These are phyloP conservation scores for Esteya vermicola DNA, from an alignment of 2,329 filamentous ascomycete genomes.

Conservation along the genomic window DNA sequence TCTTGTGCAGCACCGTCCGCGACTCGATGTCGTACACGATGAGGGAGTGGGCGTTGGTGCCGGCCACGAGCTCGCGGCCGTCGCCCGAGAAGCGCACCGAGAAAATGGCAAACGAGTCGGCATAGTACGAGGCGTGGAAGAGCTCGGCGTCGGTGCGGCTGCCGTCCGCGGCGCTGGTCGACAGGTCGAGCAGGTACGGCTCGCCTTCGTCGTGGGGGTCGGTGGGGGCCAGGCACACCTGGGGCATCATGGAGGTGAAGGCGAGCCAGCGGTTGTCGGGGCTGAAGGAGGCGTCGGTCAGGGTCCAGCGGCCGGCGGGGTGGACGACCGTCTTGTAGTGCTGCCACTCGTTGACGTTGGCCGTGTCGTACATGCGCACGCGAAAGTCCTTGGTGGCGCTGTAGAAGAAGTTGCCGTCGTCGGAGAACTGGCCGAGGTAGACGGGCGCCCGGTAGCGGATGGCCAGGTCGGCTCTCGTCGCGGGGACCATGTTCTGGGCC, in stretches of 20 bases:
- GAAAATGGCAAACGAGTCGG: slow-evolving; percentile 54
- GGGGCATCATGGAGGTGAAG: slow-evolving; percentile 75
- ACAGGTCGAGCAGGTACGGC: slow-evolving; percentile 65
- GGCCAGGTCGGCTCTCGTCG: slow-evolving; percentile 65
- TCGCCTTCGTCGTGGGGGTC: slow-evolving; percentile 71
- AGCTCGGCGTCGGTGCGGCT: no score
- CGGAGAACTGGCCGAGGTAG: slow-evolving; percentile 92
- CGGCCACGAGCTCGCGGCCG: slow-evolving; percentile 78
- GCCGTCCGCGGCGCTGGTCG: slow-evolving; percentile 23
- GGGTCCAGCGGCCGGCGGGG: slow-evolving; percentile 83
- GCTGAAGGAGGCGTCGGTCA: slow-evolving; percentile 83
- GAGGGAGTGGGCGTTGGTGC: slow-evolving; percentile 64
- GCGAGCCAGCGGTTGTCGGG: slow-evolving; percentile 87
- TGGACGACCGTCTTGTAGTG: slow-evolving; percentile 86
- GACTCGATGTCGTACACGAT: slow-evolving; percentile 89
- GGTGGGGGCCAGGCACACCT: slow-evolving; percentile 76
- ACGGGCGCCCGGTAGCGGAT: slow-evolving; percentile 77
- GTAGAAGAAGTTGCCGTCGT: slow-evolving; percentile 96
- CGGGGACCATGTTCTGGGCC: slow-evolving; percentile 61
- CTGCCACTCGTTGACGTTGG: slow-evolving; percentile 87
- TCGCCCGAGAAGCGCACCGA: slow-evolving; percentile 88
- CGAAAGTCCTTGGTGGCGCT: slow-evolving; percentile 83
- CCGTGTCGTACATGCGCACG: slow-evolving; percentile 95
- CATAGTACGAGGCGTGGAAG: no score
- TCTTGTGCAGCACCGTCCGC: slow-evolving; percentile 55